A percentile compares a stretch with the other conserved stretches of the same genome.
Conservation (phyloP, 2,329 filamentous ascomycete species). For the Chrysosporium queenslandicum region DNA sequence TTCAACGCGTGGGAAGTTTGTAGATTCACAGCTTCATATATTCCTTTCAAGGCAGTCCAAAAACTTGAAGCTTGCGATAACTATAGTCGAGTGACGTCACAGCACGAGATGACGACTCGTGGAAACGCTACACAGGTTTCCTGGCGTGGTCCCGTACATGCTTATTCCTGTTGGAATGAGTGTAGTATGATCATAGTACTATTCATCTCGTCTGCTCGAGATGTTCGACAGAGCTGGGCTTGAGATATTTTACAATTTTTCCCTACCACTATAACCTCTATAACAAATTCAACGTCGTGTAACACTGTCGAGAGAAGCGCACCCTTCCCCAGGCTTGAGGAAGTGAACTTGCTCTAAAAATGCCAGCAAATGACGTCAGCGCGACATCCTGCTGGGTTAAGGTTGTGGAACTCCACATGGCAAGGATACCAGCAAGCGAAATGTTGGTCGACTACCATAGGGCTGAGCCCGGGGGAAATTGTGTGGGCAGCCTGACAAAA, state of each 20-base stretch:
- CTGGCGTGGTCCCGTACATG: too few species aligned
- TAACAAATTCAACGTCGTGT: too few species aligned
- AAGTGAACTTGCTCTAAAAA: background rate
- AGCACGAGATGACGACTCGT: background rate
- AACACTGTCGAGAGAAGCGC: background rate
- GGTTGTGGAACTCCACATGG: background rate
- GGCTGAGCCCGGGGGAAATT: background rate
- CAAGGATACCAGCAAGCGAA: background rate
- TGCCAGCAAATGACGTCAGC: background rate
- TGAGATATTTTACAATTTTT: too few species aligned
- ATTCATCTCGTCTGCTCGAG: too few species aligned
- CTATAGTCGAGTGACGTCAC: background rate
- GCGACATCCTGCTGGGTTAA: too few species aligned
- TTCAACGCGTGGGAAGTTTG: background rate
- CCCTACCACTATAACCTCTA: too few species aligned
- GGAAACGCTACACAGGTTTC: too few species aligned
- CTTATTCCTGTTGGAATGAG: too few species aligned
- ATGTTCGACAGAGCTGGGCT: too few species aligned
- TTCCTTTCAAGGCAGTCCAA: background rate
- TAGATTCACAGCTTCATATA: slow-evolving; percentile 1
- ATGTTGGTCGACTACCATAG: background rate
- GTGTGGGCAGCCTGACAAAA: too few species aligned
- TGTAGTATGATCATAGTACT: too few species aligned
- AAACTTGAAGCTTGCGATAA: slow-evolving; percentile 3
- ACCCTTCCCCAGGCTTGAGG: too few species aligned